These are phyloP conservation scores for Phytophthora pinifolia DNA, from an alignment of 352 stramenopile species.

Conservation along the genomic window DNA sequence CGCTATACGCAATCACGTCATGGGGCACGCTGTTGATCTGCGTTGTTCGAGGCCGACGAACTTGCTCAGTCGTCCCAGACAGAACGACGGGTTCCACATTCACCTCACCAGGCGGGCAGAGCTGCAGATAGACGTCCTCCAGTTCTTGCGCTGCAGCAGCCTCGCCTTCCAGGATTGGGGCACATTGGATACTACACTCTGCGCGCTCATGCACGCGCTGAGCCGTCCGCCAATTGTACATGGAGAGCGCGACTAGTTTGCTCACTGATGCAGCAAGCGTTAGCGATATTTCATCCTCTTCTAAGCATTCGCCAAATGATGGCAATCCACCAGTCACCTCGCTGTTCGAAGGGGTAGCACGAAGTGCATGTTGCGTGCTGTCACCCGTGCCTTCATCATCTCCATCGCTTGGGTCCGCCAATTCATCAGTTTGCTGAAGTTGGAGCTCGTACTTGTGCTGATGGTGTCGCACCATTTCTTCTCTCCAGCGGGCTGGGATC, in stretches of 20 bases:
- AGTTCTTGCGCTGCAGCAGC: slow-evolving; percentile 38
- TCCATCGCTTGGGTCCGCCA: slow-evolving; percentile 22
- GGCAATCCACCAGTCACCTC: slow-evolving; percentile 27
- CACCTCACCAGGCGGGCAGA: slow-evolving; percentile 38
- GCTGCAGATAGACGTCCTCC: slow-evolving; percentile 57
- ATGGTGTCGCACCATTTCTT: slow-evolving; percentile 38
- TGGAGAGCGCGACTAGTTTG: slow-evolving; percentile 60
- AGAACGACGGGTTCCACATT: slow-evolving; percentile 11
- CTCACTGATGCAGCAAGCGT: slow-evolving; percentile 50
- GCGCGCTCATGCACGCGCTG: slow-evolving; percentile 65
- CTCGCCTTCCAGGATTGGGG: slow-evolving; percentile 52
- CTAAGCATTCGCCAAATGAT: slow-evolving; percentile 53
- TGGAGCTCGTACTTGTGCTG: slow-evolving; percentile 33
- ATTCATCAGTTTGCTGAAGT: slow-evolving; percentile 28
- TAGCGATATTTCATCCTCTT: slow-evolving; percentile 78
- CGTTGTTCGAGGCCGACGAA: slow-evolving; percentile 22
- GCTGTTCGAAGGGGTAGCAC: slow-evolving; percentile 25
- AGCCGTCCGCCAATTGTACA: slow-evolving; percentile 68
- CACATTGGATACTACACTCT: slow-evolving; percentile 51
- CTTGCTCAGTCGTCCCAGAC: slow-evolving; percentile 6
- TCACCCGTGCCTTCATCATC: slow-evolving; percentile 29
- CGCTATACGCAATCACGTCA: slow-evolving; percentile 59
- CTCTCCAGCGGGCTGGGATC: slow-evolving; percentile 39
- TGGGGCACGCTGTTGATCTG: slow-evolving; percentile 41
- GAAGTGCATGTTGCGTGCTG: slow-evolving; percentile 6